Base-by-base conservation (phyloP, 768 basidiomycete species). In the Leccinum variicolor region DNA sequence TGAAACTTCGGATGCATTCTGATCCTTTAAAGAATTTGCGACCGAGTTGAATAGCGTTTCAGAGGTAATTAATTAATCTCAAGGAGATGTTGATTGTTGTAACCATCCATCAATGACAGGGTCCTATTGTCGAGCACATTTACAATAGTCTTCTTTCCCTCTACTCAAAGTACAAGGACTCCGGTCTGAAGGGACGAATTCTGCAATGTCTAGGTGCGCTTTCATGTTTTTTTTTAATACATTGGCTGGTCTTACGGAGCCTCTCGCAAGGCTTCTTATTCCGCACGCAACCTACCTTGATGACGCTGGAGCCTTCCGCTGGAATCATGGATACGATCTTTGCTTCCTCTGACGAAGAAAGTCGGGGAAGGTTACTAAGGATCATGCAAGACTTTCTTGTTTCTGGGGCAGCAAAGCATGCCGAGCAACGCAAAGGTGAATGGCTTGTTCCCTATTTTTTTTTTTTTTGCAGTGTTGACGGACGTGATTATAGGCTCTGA, bases 331-430 rank as follows among this genome's bases (percentile, higher is more conserved):
- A 97, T 68, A 81, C 80, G 3, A 90, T 96, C 41, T 97, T 99
- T 67, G 72, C 79, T 0, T 88, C 91, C 0, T 66, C 80, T 0
- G 87, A 92, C 50, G 81, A 87, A 60, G 90, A 92, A 31, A 81
- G 80, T 10, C 85, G 84, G 31, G 85, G 85, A 19, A 84, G 89
- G 23, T 69, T 98, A 7, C 75, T 98, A 46, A 88, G 84, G 68
- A 94, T 95, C 61, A 85, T 99, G 66, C 94, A 95, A 69, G 94
- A 95, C 53, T 98, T 98, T 70, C 73, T 99, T 46, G 74, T 87
- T 19, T 88, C 91, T 0, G 92, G 97, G 71, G 84, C 90, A 3
- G 77, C 81, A 41, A 97, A 94, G 69, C 86, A 91, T 68, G 75
- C 83, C 2, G 81, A 80, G 11, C 82, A 85, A 58, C 84, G 87